These are phyloP conservation scores for Farysia itapuensis DNA, from an alignment of 1,284 basidiomycete species.

Conservation along the genomic window DNA sequence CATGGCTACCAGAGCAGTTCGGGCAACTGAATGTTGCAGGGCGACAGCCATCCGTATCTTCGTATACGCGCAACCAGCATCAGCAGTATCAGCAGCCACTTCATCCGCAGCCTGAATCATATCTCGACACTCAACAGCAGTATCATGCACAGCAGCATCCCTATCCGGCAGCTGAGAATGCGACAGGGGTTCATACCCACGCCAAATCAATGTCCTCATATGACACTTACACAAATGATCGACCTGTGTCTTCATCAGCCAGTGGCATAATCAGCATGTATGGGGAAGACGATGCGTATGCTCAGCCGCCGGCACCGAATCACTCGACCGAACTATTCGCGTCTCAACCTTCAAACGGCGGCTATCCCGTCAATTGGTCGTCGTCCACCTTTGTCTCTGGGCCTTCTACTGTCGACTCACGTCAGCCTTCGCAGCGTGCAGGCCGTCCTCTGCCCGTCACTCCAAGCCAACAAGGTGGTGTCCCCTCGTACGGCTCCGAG, in stretches of 20 bases:
- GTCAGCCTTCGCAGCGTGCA: conserved; percentile 12
- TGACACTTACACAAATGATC: too few species aligned
- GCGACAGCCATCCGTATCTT: not conserved
- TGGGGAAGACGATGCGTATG: conserved; percentile 8
- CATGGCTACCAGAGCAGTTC: not conserved
- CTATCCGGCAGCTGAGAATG: not conserved
- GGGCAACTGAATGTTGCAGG: not conserved
- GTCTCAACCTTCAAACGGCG: not conserved
- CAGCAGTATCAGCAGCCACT: conserved; percentile 1
- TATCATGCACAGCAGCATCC: not conserved
- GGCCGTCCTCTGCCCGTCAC: conserved; percentile 12
- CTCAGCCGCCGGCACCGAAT: not conserved
- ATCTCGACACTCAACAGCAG: not conserved
- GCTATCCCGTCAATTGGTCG: too few species aligned
- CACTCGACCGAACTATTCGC: not conserved
- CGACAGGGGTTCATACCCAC: too few species aligned
- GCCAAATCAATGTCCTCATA: too few species aligned
- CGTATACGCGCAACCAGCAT: not conserved
- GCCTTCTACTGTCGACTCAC: not conserved
- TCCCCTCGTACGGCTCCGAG: too few species aligned
- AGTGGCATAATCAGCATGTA: conserved; percentile 46
- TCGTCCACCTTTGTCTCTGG: too few species aligned
- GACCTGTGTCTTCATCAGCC: conserved; percentile 32
- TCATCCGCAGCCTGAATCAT: not conserved
- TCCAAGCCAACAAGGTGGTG: not conserved